These are phyloP conservation scores for Phytophthora pseudosyringae DNA, from an alignment of 352 stramenopile species.

Conservation along the genomic window DNA sequence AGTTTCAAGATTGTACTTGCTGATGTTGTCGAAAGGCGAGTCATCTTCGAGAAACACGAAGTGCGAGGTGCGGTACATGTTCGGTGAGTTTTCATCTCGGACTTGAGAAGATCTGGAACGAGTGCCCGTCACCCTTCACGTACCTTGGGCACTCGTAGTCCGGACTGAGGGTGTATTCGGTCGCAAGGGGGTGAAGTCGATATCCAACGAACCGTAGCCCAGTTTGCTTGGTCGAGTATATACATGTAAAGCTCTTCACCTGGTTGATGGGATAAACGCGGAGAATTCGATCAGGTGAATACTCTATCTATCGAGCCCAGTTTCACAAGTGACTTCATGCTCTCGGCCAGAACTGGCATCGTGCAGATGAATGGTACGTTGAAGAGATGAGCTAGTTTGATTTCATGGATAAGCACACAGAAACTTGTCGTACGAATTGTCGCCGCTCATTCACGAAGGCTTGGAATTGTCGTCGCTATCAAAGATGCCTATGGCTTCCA, in stretches of 20 bases:
- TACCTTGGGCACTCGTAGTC: constrained; percentile 79
- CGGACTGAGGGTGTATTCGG: constrained; percentile 75
- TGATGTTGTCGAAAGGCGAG: constrained; percentile 63
- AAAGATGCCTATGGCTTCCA: constrained; percentile 79
- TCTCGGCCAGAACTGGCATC: constrained; percentile 39
- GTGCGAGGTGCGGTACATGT: constrained; percentile 65
- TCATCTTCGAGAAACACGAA: constrained; percentile 50
- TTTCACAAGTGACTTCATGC: constrained; percentile 21
- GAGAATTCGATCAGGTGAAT: constrained; percentile 71
- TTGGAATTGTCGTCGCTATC: constrained; percentile 64
- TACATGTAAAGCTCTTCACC: constrained; percentile 76
- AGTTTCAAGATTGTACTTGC: constrained; percentile 56
- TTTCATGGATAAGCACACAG: constrained; percentile 82
- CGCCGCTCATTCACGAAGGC: constrained; percentile 70
- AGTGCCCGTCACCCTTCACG: constrained; percentile 85
- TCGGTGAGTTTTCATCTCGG: constrained; percentile 58
- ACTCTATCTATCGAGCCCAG: constrained; percentile 67
- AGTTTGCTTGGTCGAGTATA: constrained; percentile 78
- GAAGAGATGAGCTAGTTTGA: constrained; percentile 88
- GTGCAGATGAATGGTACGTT: constrained; percentile 63
- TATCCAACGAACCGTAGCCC: constrained; percentile 81
- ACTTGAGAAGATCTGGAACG: constrained; percentile 62
- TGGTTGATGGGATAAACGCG: constrained; percentile 68
- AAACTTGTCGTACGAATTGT: constrained; percentile 86
- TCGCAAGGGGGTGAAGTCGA: constrained; percentile 74